Evolutionary conservation across 1,284 basidiomycete genomes (phyloP), one percentile per base, ranked within the genome.

Genomic region (Cryptococcus amylolentus): DNA sequence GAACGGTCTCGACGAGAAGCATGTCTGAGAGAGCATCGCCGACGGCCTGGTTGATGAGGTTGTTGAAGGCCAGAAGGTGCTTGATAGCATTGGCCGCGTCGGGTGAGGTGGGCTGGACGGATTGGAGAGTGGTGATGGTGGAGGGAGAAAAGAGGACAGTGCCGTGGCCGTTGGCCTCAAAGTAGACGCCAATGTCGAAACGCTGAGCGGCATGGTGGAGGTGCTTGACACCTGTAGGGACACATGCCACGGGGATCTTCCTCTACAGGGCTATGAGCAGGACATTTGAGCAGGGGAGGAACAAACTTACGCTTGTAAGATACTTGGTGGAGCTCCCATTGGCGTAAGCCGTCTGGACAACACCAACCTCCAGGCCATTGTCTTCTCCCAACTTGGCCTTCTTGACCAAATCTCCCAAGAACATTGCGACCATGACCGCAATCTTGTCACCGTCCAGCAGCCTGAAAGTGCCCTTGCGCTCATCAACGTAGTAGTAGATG

Each of bases 361-460:
- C 90, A 28, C 94, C 93, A 20, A 96, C 88, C 72, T 87, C 85
- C 60, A 94, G 78, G 49, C 52, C 57, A n/a, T 70, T 64, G 10
- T 72, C 71, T 28, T 58, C 60, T 10, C 59, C 55, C 45, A 97
- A 79, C 27, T 89, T 90, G 31, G 91, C 85, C 43, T 84, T 83
- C 72, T 87, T 89, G 62, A 96, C 89, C 10, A 96, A 84, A 60
- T 94, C 92, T 27, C 89, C 87, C 59, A 99, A 87, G 79, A 95
- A 98, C 46, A 90, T 87, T 4, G 95, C 91, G 5, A 92, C 91
- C 23, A 99, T 83, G 1, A 89, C 88, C 5, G 95, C 92, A 61
- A 98, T 98, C 83, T 98, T 98, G 81, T 99, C 96, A 5, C 96
- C 96, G 71, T 99, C 96, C 43, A 99, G 83, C 82, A 99, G 84